Evolutionary conservation across 73 alveolate genomes (phyloP).

Genomic region (Symbiodinium natans): DNA sequence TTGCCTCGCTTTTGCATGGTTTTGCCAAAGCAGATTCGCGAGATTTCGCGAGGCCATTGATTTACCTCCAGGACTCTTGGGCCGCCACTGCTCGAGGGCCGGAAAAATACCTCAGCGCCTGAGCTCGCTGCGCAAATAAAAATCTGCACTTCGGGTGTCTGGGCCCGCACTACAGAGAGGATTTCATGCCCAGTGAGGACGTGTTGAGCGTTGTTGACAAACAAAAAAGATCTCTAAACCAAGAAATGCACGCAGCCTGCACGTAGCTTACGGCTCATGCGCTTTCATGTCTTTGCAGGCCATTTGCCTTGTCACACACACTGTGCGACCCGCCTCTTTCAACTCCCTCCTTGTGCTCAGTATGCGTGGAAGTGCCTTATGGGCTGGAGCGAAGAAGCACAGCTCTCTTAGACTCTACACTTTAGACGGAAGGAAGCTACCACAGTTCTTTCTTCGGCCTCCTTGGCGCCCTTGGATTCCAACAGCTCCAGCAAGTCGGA

Average conservation of each 20-base stretch:
- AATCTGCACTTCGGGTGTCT: too few relatives aligned
- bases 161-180: too few relatives aligned
- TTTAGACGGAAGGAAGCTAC: not conserved
- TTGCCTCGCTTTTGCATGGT: too few relatives aligned
- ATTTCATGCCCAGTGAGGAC: too few relatives aligned
- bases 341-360: constrained; percentile 22
- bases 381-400: not conserved
- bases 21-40: too few relatives aligned
- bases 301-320: not conserved
- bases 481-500: constrained; percentile 49
- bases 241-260: not conserved
- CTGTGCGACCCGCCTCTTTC: not conserved
- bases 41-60: too few relatives aligned
- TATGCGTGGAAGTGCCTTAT: constrained; percentile 29
- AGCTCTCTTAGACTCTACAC: not conserved
- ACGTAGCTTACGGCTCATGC: too few relatives aligned
- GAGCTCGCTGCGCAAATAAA: too few relatives aligned
- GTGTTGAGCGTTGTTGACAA: too few relatives aligned
- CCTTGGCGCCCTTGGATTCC: constrained; percentile 31
- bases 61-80: too few relatives aligned
- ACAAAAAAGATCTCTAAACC: too few relatives aligned
- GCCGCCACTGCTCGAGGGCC: constrained; percentile 74
- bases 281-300: too few relatives aligned
- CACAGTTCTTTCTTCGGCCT: not conserved
- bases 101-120: constrained; percentile 55